Base-by-base conservation (phyloP, 2,329 filamentous ascomycete genomes). In the Stagonosporopsis rhizophila region DNA sequence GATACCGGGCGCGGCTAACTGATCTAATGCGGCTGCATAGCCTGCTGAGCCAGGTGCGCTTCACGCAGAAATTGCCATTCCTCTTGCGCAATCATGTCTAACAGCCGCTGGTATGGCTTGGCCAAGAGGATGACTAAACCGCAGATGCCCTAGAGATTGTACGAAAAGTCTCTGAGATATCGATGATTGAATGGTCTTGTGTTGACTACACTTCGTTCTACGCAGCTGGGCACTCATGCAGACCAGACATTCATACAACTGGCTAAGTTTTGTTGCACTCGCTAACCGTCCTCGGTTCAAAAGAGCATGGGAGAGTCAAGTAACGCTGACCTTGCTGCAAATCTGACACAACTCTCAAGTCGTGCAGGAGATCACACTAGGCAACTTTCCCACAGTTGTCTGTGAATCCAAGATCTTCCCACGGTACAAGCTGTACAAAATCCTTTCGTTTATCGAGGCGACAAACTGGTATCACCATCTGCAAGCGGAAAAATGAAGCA, bases 231-330 rank as follows among this genome's bases (percentile, higher is more conserved):
- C 34, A 58, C 28, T 40, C 42, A 12, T 17, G 27, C 17, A 42
- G 50, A 15, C 56, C 55, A 6, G 34, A 60, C 30, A 28, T 70
- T 65, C 54, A 34, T 40, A 64, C 45, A 66, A 70, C 27, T 71
- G 67, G 67, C 57, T 71, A 9, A 66, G 67, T 6, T 69, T 71
- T 52, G 65, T 68, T 28, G 62, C 61, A n/a, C 52, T 70, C 2
- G 65, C 70, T 22, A 71, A 69, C 42, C 58, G 65, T 8, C 62
- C 65, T 11, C 70, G 69, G 67, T 71, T 71, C 56, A 65, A 62
- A 42, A 58, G 67, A 34, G 67, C 68, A 42, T 72, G 68, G 68
- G 66, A 68, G 46, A 30, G 59, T 59, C 12, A 12, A n/a, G 4
- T 14, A n/a, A 17, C 8, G 30, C 22, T 7, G 17, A 3, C 34